Evolutionary conservation across 2,329 filamentous ascomycete genomes (phyloP), one percentile per base, ranked within the genome.

Genomic region (Alternaria solani): DNA sequence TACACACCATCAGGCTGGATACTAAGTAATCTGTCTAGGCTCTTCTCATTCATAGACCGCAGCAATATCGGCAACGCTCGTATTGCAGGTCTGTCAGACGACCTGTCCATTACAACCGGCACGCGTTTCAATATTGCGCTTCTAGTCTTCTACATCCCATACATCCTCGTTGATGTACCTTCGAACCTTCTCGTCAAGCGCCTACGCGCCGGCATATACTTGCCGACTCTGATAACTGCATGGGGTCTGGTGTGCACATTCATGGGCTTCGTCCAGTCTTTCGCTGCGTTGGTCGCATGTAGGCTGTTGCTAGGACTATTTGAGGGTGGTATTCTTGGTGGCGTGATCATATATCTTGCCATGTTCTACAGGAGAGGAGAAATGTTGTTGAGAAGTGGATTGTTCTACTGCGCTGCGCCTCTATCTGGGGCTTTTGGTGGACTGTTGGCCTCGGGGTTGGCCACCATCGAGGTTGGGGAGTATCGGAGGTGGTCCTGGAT

Each of bases 1-100:
- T 18, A 46, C 8, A 38, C 23, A 25, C 0, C 6, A 26, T 43
- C 26, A 23, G 2, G 1, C 8, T 20, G 3, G 1, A 36, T 23
- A 4, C 26, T 26, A 18, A 43, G 36, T 11, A 3, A 25, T 6
- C 16, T 7, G 5, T 36, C 26, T 25, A 67, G 61, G 66, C 75
- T 83, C 4, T 73, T 83, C n/a, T 79, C 81, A 7, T 83, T 83
- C 72, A 82, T 84, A 57, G 81, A 83, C 64, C 71, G 81, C 25
- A 74, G 68, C 56, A 79, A 79, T 55, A 75, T 79, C 43, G 79
- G 81, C 36, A 82, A 82, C 49, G 81, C 81, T 0, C 75, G 78
- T 38, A 79, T 82, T 51, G 78, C 80, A 20, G 80, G 81, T 28
- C 70, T 82, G 0, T 65, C 72, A 9, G 67, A 72, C 1, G 78